Evolutionary conservation across 495 filamentous ascomycete genomes (phyloP), one percentile per base, ranked within the genome.

Genomic region (Penicillium malachiteum): DNA sequence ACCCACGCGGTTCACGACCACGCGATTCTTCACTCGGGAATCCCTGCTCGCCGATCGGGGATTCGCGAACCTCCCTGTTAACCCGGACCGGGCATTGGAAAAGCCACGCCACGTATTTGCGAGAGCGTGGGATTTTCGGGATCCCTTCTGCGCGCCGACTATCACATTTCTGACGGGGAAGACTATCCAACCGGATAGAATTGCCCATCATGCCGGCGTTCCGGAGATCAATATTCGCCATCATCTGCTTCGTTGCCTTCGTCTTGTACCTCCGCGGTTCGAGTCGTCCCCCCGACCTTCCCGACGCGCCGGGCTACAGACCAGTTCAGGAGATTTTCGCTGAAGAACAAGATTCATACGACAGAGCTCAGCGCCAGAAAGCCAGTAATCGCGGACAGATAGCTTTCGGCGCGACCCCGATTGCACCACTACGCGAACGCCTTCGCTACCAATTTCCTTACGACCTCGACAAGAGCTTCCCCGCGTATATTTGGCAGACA

Each of bases 401-500:
- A 62, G 70, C 72, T 50, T 68, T 78, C 60, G 67, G 72, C 34
- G 58, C 72, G 7, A 56, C 71, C 38, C 52, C 61, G 41, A 71
- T 48, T 52, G 63, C 75, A 62, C 84, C 89, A 10, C 74, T 97
- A 14, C 81, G 85, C 65, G 89, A 96, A 32, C 91, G 92, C 64
- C 80, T 98, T 48, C 88, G 84, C 37, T 96, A 95, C 76, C 88
- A 95, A 63, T 98, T 93, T 67, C 91, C 92, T 11, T 98, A 97
- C 75, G 87, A 95, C 60, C 81, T 92, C 44, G 85, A 90, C 58
- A 69, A 77, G 53, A 92, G 90, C 69, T 98, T 98, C 71, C 94
- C 94, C 0, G 92, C 91, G 30, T 98, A 96, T 72, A 95, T 98
- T 56, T 98, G 94, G 94, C 94, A 98, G 77, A 98, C 94, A 38